Evolutionary conservation across 2,329 filamentous ascomycete species (phyloP).

Genomic region (Pseudogymnoascus sp.): DNA sequence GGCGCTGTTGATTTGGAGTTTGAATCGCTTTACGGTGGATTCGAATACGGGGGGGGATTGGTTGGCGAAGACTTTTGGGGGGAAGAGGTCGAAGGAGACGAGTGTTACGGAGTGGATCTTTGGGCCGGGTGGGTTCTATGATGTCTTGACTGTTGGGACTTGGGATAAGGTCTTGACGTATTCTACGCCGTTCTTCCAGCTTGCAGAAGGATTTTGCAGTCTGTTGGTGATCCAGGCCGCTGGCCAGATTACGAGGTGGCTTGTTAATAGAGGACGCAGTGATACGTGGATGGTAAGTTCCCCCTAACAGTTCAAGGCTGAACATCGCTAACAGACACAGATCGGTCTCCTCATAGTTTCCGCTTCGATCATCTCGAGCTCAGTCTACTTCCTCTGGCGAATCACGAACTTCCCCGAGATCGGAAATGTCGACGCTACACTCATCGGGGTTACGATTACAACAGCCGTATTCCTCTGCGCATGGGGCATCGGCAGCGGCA

Average conservation of each 20-base stretch:
- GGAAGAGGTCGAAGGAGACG: constrained; percentile 56
- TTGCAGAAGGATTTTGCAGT: constrained; percentile 94
- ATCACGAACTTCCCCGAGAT: constrained; percentile 91
- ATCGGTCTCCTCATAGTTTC: constrained; percentile 83
- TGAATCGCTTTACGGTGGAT: constrained; percentile 93
- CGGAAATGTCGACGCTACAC: constrained; percentile 80
- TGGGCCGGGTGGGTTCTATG: constrained; percentile 74
- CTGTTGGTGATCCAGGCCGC: constrained; percentile 90
- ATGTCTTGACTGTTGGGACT: constrained; percentile 70
- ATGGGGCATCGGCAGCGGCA: constrained; percentile 88
- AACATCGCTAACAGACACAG: constrained; percentile 37
- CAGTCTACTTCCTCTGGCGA: constrained; percentile 93
- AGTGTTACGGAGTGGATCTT: constrained; percentile 79
- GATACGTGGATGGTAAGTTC: constrained; percentile 90
- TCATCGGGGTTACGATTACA: constrained; percentile 89
- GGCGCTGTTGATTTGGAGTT: constrained; percentile 81
- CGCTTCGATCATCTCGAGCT: constrained; percentile 84
- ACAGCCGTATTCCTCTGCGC: constrained; percentile 87
- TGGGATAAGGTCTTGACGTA: constrained; percentile 89
- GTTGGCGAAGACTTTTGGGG: constrained; percentile 72
- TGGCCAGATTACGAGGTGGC: constrained; percentile 88
- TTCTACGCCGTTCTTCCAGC: constrained; percentile 88
- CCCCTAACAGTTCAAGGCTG: not conserved
- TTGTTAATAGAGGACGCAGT: constrained; percentile 80
- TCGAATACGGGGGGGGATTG: constrained; percentile 64